Evolutionary conservation across 441 rosid species (phyloP), one percentile per base, ranked within the genome.

Genomic region (Gossypium aridum): DNA sequence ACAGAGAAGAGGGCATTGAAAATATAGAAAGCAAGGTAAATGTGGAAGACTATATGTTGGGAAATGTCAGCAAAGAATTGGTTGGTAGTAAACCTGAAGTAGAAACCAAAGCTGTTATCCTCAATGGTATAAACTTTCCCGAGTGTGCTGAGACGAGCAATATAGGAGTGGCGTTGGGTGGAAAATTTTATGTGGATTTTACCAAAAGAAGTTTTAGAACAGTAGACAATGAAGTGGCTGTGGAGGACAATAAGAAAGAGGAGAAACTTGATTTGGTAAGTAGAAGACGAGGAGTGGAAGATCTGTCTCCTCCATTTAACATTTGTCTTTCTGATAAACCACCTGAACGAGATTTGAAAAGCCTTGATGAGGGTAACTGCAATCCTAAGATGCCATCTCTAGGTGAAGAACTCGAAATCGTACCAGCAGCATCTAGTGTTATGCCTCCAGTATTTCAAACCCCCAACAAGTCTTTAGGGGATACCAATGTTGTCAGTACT

Each of bases 401-500:
- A 75, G 74, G 74, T 74, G 66, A 75, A 59, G 77, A 79, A 72
- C 77, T 72, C 19, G 34, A 28, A 61, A 73, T 64, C 72, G 34
- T 62, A 75, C 75, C 62, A 12, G 77, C 54, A 13, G 78, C 77
- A 57, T 45, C 49, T 22, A 72, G 78, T 76, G 80, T 67, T 19
- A 65, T 74, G 71, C 81, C 77, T 77, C 79, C 85, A 37, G 80
- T 81, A 76, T 72, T 79, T 74, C 80, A 74, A 79, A 80, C 82
- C 72, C 71, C 73, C 57, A 67, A 78, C 49, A 84, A 83, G 65
- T 72, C 76, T 65, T n/a, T 73, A 5, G 87, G 82, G 43, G 75
- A 76, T n/a, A 77, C 54, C 68, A 85, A 83, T 70, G 80, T 68
- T 9, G 65, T 72, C 64, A 73, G 61, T 59, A 69, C 80, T 76